phyloP scores from a whole-genome alignment of 805 yeast species.

The Cyberlindnera samutprakarnensis region DNA sequence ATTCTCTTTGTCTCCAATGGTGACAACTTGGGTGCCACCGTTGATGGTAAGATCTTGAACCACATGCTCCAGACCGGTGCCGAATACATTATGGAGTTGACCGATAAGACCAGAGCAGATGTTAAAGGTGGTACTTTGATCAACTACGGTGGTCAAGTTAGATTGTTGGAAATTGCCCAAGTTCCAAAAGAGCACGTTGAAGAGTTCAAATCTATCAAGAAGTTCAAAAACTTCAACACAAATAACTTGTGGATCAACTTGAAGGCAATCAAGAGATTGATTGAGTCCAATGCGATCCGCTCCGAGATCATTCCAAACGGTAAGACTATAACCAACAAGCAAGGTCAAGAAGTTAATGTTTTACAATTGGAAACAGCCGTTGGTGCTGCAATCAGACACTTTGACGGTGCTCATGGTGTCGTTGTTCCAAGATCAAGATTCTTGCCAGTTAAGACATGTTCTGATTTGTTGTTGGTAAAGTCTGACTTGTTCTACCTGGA shows the following conservation, averaged over 20 bases:
- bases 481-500: conserved; percentile 87
- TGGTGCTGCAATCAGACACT: conserved; percentile 98
- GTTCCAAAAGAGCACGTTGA: conserved; percentile 98
- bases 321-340: conserved; percentile 59
- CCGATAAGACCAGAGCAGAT: conserved; percentile 98
- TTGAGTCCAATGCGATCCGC: conserved; percentile 73
- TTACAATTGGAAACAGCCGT: conserved; percentile 97
- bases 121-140: conserved; percentile 99
- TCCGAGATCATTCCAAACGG: conserved; percentile 95
- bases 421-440: conserved; percentile 97
- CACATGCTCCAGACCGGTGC: conserved; percentile 90
- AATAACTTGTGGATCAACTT: conserved; percentile 96
- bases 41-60: conserved; percentile 79
- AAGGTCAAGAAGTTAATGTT: conserved; percentile 79
- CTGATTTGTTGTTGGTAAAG: conserved; percentile 89
- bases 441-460: conserved; percentile 96
- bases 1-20: conserved; percentile 93
- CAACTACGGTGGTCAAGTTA: conserved; percentile 89
- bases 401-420: conserved; percentile 92
- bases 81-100: conserved; percentile 96
- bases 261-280: conserved; percentile 87
- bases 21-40: conserved; percentile 98
- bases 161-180: conserved; percentile 94
- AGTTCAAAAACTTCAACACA: conserved; percentile 96
- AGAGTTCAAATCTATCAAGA: conserved; percentile 95